Base-by-base conservation (phyloP, 129 eudicot genomes). In the Scalesia atractyloides region DNA sequence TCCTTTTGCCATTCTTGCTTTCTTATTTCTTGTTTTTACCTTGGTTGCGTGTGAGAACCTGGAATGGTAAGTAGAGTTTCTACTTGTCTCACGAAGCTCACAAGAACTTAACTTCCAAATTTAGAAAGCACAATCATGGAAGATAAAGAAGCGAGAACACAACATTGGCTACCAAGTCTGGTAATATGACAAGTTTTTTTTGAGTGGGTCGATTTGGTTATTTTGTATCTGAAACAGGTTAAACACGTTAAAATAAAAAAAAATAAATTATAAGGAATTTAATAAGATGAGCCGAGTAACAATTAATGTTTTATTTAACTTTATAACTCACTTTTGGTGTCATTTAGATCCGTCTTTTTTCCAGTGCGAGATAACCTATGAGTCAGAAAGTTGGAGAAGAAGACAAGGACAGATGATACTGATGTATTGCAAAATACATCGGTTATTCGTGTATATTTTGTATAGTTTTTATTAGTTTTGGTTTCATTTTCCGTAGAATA, bases 21-120 rank as follows among this genome's bases (percentile, higher is more conserved):
- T n/a, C n/a, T n/a, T n/a, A n/a, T n/a, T n/a, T n/a, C n/a, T n/a
- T n/a, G n/a, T n/a, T n/a, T 9, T 41, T 83, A 93, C 98, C 98
- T 94, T 94, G 66, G 91, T 93, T 56, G 89, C 82, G 80, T 94
- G 98, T 7, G 86, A 64, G 72, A 94, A 94, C 73, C 98, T 97
- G 44, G 97, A 94, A 61, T 94, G 98, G 82, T 90, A 90, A 60
- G 90, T 96, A 4, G 98, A 94, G 73, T 94, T 87, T 66, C 98
- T 82, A 16, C 96, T 97, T 70, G 90, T 88, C 86, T 94, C 98
- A 69, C 98, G 86, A 18, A 94, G 88, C 76, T 94, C 98, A 70
- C 97, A 94, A 5, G 98, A 86, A 76, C 97, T 94, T 50, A 94
- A 85, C 91, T 94, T 94, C 98, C 98, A 94, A 62, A 93, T 97